These are phyloP conservation scores for Sphagnum tenellum DNA, from an alignment of 225 moss, liverwort and hornwort genomes.

Conservation along the genomic window DNA sequence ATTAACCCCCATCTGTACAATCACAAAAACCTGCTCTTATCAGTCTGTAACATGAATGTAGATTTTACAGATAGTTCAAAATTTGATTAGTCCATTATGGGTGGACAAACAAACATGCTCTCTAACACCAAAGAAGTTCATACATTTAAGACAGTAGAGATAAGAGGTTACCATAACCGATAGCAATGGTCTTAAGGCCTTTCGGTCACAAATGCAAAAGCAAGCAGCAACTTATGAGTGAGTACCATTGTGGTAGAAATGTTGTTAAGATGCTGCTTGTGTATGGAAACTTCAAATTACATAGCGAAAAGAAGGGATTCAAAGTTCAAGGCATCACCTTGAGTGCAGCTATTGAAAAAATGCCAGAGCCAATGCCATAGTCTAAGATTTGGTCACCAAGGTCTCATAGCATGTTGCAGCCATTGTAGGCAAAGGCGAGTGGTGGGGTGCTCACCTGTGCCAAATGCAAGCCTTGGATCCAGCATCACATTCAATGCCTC, in stretches of 20 bases:
- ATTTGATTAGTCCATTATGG: background rate
- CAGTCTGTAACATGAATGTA: background rate
- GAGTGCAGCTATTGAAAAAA: constrained; percentile 81
- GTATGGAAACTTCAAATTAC: too few relatives aligned
- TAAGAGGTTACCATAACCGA: too few relatives aligned
- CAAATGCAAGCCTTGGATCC: constrained; percentile 91
- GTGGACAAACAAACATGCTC: too few relatives aligned
- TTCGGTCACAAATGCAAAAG: too few relatives aligned
- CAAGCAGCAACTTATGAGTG: too few relatives aligned
- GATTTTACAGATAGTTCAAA: background rate
- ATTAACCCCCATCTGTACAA: constrained; percentile 65
- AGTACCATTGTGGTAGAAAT: too few relatives aligned
- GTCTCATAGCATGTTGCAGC: constrained; percentile 59
- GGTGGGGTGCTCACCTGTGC: constrained; percentile 93
- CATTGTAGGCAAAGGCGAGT: constrained; percentile 83
- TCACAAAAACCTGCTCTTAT: too few relatives aligned
- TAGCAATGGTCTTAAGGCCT: too few relatives aligned
- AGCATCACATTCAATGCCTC: constrained; percentile 73
- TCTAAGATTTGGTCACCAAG: constrained; percentile 71
- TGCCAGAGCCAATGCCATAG: constrained; percentile 94
- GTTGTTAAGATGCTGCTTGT: too few relatives aligned
- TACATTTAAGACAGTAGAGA: too few relatives aligned
- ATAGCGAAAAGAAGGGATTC: too few relatives aligned
- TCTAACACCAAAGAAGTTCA: too few relatives aligned
- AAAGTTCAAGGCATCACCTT: constrained; percentile 44